Base-by-base conservation (phyloP, 176 grass and related monocot genomes). In the Aegilops longissima region DNA sequence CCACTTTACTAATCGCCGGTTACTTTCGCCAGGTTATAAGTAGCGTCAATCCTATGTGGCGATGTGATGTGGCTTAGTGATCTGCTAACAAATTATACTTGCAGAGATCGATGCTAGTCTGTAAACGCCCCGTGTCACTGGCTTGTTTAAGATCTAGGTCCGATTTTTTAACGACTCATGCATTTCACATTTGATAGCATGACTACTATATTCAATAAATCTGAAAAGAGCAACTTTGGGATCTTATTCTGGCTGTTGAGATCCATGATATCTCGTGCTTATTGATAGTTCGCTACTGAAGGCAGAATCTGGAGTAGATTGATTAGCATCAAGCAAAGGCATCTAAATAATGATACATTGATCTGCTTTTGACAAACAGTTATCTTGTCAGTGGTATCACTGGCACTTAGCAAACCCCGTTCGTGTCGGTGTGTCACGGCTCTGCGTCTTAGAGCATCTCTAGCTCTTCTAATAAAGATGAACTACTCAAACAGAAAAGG, bases 241-340 rank as follows among this genome's bases (percentile, higher is more conserved):
- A 70, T 70, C 64, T 74, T 75, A 7, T 14, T 54, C n/a, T 18
- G 59, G 40, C 9, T 6, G 47, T 25, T 23, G 34, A 85, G 45
- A 69, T 85, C 12, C 74, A 14, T 66, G 45, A 59, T 80, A 85
- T 76, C 76, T 68, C 49, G 69, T 25, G 42, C 13, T 51, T 51
- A 51, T 4, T 51, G 47, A 51, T 51, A 4, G 1, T 51, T 51
- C 4, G 13, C 12, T 16, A 16, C 4, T 47, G 45, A 47, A 47
- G 45, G 45, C 3, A 4, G 45, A 47, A 13, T 13, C 45, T 47
- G 47, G 4, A 51, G 47, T 51, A 51, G 47, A 51, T 51, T 51
- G 4, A 16, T 16, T 51, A 51, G 47, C 47, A 51, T 51, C 45
- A 34, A 34, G 35, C 35, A 42, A 40, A 40, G 38, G 6, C 38